Evolutionary conservation across 2,329 filamentous ascomycete species (phyloP).

Genomic region (Zymoseptoria ardabiliae): DNA sequence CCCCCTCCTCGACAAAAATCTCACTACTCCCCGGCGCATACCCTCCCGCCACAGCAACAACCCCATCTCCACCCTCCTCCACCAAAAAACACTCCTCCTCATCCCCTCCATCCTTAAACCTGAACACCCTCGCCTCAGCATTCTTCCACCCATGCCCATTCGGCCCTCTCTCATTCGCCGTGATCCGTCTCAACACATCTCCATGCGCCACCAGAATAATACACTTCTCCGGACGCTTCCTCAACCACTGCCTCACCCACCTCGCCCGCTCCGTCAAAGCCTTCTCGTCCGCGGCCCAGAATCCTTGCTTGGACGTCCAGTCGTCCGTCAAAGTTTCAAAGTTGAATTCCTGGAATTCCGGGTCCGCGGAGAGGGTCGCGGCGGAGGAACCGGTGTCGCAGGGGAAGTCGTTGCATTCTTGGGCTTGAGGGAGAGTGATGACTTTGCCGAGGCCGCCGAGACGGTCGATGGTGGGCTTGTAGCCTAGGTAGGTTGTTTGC

Average conservation of each 20-base stretch:
- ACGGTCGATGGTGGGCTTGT: conserved; percentile 21
- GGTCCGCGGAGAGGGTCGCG: conserved; percentile 17
- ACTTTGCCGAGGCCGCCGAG: conserved; percentile 24
- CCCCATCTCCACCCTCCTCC: conserved; percentile 15
- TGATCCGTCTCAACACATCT: conserved; percentile 27
- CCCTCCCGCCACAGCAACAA: conserved; percentile 26
- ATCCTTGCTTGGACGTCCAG: conserved; percentile 27
- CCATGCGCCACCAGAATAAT: conserved; percentile 31
- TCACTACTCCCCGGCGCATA: conserved; percentile 16
- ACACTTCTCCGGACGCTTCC: conserved; percentile 25
- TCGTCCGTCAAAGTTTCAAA: conserved; percentile 22
- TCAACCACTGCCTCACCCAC: conserved; percentile 26
- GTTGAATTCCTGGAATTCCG: conserved; percentile 26
- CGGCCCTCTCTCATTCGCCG: conserved; percentile 16
- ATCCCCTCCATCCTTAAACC: conserved; percentile 21
- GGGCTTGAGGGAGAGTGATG: conserved; percentile 25
- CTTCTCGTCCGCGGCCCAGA: conserved; percentile 19
- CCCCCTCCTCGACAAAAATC: neutral
- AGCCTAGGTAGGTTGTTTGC: conserved; percentile 28
- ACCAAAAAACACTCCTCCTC: conserved; percentile 25
- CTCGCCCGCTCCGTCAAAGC: conserved; percentile 20
- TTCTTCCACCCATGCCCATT: conserved; percentile 27
- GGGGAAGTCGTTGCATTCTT: conserved; percentile 28
- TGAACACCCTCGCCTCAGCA: conserved; percentile 24
- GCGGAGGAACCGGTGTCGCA: conserved; percentile 26